Evolutionary conservation across 2,329 filamentous ascomycete species (phyloP).

Genomic region (Verticillium nubilum): DNA sequence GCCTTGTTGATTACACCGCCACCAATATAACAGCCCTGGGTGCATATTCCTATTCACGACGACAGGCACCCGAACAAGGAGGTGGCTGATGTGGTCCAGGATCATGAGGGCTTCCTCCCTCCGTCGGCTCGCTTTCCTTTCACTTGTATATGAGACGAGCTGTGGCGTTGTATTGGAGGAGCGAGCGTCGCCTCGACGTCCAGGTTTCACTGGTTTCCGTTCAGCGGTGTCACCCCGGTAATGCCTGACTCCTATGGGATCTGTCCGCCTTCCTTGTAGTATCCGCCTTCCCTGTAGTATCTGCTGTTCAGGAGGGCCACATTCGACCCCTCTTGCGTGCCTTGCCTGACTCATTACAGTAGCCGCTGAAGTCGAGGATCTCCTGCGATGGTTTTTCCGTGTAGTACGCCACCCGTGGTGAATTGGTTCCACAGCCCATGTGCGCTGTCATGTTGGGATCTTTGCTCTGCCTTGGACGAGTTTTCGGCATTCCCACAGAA

Average conservation of each 20-base stretch:
- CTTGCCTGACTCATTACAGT: neutral
- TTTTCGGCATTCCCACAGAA: neutral
- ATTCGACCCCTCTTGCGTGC: neutral
- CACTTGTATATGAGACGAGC: neutral
- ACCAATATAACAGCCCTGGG: neutral
- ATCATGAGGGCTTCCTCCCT: neutral
- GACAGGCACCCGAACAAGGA: neutral
- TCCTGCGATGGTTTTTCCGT: neutral
- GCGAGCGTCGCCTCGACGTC: conserved; percentile 7
- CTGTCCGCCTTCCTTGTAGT: conserved; percentile 3
- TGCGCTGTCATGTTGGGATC: neutral
- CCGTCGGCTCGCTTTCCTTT: neutral
- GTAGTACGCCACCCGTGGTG: neutral
- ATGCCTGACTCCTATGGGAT: conserved; percentile 7
- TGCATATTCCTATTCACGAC: neutral
- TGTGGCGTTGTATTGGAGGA: neutral
- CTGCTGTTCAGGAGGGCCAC: conserved; percentile 2
- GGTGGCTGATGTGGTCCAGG: neutral
- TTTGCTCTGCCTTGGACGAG: neutral
- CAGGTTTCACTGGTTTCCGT: conserved; percentile 8
- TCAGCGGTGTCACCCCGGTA: conserved; percentile 7
- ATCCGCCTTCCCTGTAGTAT: neutral
- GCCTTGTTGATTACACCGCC: neutral
- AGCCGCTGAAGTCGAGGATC: neutral
- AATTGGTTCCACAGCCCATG: neutral